phyloP scores from a whole-genome alignment of 1,139 yeast species.

The Protomyces inundatus region DNA sequence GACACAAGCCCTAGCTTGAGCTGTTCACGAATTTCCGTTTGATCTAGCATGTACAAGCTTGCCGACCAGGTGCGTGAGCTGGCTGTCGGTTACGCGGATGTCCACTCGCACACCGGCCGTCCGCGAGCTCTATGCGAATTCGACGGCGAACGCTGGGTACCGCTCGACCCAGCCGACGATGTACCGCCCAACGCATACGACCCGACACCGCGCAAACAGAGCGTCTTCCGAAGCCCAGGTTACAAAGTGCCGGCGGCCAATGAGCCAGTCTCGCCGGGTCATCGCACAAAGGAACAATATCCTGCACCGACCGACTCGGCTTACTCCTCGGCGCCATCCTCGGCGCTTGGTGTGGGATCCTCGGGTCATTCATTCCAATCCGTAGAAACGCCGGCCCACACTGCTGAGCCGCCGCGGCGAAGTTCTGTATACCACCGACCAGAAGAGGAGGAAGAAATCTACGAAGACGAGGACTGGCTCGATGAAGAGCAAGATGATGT shows the following conservation, averaged over 20 bases:
- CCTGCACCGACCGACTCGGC: neutral
- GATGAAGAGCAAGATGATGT: conserved; percentile 12
- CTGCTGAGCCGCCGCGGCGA: conserved; percentile 2
- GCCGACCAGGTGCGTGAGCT: conserved; percentile 20
- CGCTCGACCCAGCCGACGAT: conserved; percentile 13
- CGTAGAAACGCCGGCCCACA: neutral
- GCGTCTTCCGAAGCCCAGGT: neutral
- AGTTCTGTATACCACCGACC: conserved; percentile 12
- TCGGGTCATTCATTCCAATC: neutral
- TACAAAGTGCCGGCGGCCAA: neutral
- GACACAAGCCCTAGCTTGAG: too few relatives aligned
- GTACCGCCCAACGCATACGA: neutral
- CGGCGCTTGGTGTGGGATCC: neutral
- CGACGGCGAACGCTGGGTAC: conserved; percentile 21
- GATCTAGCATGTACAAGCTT: neutral
- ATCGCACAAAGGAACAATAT: neutral
- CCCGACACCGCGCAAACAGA: neutral
- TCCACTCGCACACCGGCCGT: conserved; percentile 4
- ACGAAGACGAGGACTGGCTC: neutral
- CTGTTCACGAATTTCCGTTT: too few relatives aligned
- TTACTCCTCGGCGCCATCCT: neutral
- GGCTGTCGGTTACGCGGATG: conserved; percentile 18
- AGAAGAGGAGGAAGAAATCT: neutral
- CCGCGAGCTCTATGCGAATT: conserved; percentile 23
- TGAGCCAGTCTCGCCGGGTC: neutral